Evolutionary conservation across 495 filamentous ascomycete species (phyloP), one percentile per base, ranked within the genome.

Genomic region (Tetracladium marchalianum): DNA sequence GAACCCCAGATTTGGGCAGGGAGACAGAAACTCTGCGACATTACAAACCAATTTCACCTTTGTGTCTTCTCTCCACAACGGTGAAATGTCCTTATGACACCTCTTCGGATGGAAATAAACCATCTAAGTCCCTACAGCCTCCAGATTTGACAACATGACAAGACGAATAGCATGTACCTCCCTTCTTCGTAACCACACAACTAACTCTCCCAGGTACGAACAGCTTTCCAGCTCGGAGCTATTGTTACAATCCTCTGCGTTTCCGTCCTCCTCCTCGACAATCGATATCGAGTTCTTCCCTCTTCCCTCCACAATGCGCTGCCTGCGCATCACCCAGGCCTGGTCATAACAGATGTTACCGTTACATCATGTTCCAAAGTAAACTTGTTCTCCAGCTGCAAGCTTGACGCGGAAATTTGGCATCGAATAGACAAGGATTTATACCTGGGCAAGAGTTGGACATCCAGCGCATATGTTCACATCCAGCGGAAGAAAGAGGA

Each of bases 341-440:
- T 77, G 35, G 77, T 92, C 58, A 79, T 97, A 60, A 95, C 87
- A 54, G 92, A 98, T 69, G 77, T 97, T 53, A 85, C 81, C n/a
- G 70, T 95, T 47, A 76, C 73, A 6, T 80, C 72, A 39, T 97
- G 93, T 65, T 84, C 81, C 4, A 66, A 70, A 11, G 43, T 90
- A 48, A 89, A 89, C 61, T 59, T 82, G 34, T 81, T 96, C 44
- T 83, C 81, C 2, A 79, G 70, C 43, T 97, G 92, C 72, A 80
- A 77, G 51, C 75, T 94, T 45, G 81, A 90, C 61, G 61, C 77
- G n/a, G 65, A 75, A 36, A 59, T 70, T 46, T 98, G 92, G 92
- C 76, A 84, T 49, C 80, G 85, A 43, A 68, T 97, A 50, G 85
- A 95, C 46, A 98, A 97, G 67, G 89, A 98, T 58, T 75, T 98